Conservation (phyloP, 2,329 filamentous ascomycete species). For the Fusarium phyllophilum region DNA sequence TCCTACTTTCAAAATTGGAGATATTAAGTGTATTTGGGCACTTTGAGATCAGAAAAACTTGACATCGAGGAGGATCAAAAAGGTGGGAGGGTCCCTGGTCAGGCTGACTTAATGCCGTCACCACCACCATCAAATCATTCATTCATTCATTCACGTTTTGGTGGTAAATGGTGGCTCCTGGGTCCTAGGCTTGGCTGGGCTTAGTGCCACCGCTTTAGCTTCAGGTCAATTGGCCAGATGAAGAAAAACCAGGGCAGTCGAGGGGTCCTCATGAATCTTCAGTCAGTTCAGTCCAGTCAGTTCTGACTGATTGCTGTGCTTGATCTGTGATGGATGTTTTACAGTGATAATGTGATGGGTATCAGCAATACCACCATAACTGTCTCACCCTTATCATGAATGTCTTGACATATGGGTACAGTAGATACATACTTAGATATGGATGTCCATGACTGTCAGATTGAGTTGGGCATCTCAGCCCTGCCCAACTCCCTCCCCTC, state of each 20-base stretch:
- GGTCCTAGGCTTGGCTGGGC: slow-evolving; percentile 17
- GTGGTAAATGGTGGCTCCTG: slow-evolving; percentile 18
- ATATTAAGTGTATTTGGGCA: neutral
- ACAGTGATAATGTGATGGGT: neutral
- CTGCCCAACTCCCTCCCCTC: slow-evolving; percentile 1
- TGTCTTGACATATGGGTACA: neutral
- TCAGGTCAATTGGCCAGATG: slow-evolving; percentile 36
- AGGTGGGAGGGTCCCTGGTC: slow-evolving; percentile 18
- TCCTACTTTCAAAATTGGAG: neutral
- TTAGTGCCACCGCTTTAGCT: slow-evolving; percentile 37
- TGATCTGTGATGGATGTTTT: neutral
- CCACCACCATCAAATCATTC: neutral
- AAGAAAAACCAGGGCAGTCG: slow-evolving; percentile 19
- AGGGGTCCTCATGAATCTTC: neutral
- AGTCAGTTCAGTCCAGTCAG: neutral
- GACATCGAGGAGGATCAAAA: neutral
- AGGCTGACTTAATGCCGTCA: slow-evolving; percentile 33
- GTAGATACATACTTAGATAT: neutral
- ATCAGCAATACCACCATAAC: neutral
- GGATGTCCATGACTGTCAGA: neutral
- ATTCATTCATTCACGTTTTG: neutral
- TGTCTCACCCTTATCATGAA: neutral
- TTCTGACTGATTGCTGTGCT: neutral
- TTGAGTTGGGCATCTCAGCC: slow-evolving; percentile 14
- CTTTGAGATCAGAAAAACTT: neutral